phyloP scores from a whole-genome alignment of 176 grass and related monocot genomes.

The Oryza glumipatula region DNA sequence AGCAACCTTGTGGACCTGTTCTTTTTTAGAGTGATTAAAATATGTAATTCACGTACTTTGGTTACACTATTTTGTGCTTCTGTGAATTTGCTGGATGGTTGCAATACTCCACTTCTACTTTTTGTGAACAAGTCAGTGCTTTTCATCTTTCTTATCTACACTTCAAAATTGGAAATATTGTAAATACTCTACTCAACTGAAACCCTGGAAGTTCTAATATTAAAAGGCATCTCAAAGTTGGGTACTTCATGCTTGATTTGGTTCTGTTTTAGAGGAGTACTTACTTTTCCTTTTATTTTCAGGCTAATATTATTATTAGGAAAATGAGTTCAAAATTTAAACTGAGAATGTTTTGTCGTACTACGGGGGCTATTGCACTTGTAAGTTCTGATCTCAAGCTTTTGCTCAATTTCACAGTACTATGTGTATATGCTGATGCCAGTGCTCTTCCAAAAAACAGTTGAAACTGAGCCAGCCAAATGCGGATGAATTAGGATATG shows the following conservation, averaged over 20 bases:
- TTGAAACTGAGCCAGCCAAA: slow-evolving; percentile 84
- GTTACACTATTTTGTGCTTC: background rate
- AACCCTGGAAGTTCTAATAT: background rate
- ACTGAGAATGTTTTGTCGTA: slow-evolving; percentile 83
- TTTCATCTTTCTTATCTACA: slow-evolving; percentile 18
- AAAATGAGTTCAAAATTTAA: slow-evolving; percentile 89
- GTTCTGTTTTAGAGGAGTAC: background rate
- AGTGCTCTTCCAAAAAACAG: slow-evolving; percentile 46
- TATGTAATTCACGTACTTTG: background rate
- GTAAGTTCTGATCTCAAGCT: slow-evolving; percentile 51
- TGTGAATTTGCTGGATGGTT: background rate
- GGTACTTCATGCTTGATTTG: background rate
- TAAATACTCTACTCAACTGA: background rate
- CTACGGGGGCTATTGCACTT: slow-evolving; percentile 80
- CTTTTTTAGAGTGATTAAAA: background rate
- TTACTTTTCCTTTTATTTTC: slow-evolving; percentile 42
- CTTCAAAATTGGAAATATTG: background rate
- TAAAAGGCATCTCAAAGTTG: background rate
- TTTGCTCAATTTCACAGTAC: background rate
- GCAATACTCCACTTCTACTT: background rate
- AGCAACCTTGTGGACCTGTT: background rate
- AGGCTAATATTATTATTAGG: slow-evolving; percentile 82
- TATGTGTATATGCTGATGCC: slow-evolving; percentile 1
- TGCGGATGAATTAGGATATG: slow-evolving; percentile 80
- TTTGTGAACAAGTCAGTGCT: slow-evolving; percentile 91